A percentile compares a stretch with the other conserved stretches of the same genome.
These are phyloP conservation scores for Barnettozyma populi DNA, from an alignment of 805 yeast species.

Conservation along the genomic window DNA sequence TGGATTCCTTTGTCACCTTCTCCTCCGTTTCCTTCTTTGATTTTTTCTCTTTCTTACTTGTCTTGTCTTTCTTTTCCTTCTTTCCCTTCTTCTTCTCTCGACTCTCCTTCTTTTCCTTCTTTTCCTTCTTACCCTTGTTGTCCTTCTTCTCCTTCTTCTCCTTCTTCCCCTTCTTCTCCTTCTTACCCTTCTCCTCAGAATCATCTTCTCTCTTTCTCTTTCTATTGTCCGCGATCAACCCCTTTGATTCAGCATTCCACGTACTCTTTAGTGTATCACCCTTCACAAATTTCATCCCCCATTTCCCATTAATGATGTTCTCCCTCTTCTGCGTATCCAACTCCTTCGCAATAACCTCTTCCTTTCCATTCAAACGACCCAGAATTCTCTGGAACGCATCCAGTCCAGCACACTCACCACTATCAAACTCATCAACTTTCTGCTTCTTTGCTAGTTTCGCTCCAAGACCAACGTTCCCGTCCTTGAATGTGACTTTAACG, in stretches of 20 bases:
- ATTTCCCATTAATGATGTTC: slow-evolving; percentile 71
- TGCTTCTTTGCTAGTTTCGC: slow-evolving; percentile 59
- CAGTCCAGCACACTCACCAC: slow-evolving; percentile 82
- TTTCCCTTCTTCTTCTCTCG: slow-evolving; percentile 25
- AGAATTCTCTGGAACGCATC: slow-evolving; percentile 89
- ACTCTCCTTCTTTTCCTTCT: slow-evolving; percentile 24
- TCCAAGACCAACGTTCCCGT: slow-evolving; percentile 86
- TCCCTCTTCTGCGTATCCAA: slow-evolving; percentile 64
- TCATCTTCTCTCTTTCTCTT: slow-evolving; percentile 28
- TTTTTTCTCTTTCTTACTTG: slow-evolving; percentile 26
- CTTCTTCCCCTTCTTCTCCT: slow-evolving; percentile 22
- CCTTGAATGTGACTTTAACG: slow-evolving; percentile 75
- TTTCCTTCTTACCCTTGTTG: slow-evolving; percentile 22
- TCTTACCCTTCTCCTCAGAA: slow-evolving; percentile 20
- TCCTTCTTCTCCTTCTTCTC: slow-evolving; percentile 28
- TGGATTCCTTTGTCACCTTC: slow-evolving; percentile 35
- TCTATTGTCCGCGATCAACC: slow-evolving; percentile 25
- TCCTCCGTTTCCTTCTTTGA: slow-evolving; percentile 28
- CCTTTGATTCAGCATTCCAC: slow-evolving; percentile 59
- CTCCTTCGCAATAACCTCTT: slow-evolving; percentile 56
- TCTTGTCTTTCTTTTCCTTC: slow-evolving; percentile 28
- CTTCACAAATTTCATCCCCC: slow-evolving; percentile 83
- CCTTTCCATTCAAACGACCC: slow-evolving; percentile 86
- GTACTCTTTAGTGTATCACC: slow-evolving; percentile 84
- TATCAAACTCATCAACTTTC: slow-evolving; percentile 63